Base-by-base conservation (phyloP, 495 filamentous ascomycete species). In the Hyaloscypha bicolor region DNA sequence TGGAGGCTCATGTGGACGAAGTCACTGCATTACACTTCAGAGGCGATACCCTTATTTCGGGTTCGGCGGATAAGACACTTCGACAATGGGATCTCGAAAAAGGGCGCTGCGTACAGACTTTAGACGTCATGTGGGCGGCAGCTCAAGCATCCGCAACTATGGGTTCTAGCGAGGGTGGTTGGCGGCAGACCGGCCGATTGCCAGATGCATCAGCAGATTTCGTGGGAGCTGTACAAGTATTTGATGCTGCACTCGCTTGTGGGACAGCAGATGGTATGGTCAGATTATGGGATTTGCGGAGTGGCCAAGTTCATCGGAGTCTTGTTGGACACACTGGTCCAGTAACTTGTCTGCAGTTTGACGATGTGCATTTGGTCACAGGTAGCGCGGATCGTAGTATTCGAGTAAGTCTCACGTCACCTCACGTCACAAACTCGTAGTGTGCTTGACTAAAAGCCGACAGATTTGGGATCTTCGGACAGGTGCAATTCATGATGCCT, bases 401-500 rank as follows among this genome's bases (percentile, higher is more conserved):
- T 73, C 82, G 95, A 80, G 95, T 99, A 83, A 84, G 92, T 80
- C 42, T 29, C 25, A 61, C 55, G 53, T 39, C 22, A 21, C 32
- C 42, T 29, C 25, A 61, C 55, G 52, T 39, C 22, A 21, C 32
- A n/a, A 9, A 53, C 52, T 61, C 52, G 35, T 60, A 65, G 12
- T 11, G n/a, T 22, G 25, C 52, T 42, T 33, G 72, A 66, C 66
- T 76, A 48, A 77, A 63, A 32, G 4, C 32, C 52, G 57, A 63
- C 63, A 99, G 95, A 97, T 99, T 75, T 99, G 95, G 95, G 95
- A 99, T 80, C 89, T 99, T 53, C 91, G 95, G 51, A 99, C 91
- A 16, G 95, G 95, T 48, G 94, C 93, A 16, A 97, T 99, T 71
- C 92, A 90, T 74, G 95, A 99, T 75, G 96, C 94, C 35, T 99